Evolutionary conservation across 2,329 filamentous ascomycete genomes (phyloP).

Genomic region (Fusarium camptoceras): DNA sequence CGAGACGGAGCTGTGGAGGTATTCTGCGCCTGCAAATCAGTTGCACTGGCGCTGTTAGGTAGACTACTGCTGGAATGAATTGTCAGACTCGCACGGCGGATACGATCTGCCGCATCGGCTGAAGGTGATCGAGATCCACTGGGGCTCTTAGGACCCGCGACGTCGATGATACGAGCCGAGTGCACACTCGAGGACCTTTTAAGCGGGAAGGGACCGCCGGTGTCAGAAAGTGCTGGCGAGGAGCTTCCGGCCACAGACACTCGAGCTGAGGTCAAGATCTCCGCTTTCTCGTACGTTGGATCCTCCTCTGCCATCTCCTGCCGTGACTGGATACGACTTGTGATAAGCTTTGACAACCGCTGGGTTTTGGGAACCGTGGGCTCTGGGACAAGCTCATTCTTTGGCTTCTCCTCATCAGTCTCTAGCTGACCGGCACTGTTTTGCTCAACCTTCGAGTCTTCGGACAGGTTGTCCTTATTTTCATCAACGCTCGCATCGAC

Average conservation of each 20-base stretch:
- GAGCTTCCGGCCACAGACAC: constrained; percentile 66
- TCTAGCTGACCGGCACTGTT: constrained; percentile 2
- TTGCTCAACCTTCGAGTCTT: constrained; percentile 18
- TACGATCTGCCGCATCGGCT: constrained; percentile 58
- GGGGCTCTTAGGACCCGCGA: constrained; percentile 64
- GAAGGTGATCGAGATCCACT: constrained; percentile 62
- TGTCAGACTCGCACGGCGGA: constrained; percentile 53
- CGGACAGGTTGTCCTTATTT: constrained; percentile 15
- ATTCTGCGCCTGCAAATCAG: constrained; percentile 53
- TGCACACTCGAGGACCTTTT: constrained; percentile 61
- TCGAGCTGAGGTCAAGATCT: constrained; percentile 68
- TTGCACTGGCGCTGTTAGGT: constrained; percentile 51
- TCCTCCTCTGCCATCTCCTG: constrained; percentile 53
- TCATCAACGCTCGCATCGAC: constrained; percentile 1
- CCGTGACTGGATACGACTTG: constrained; percentile 34
- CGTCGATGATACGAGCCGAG: constrained; percentile 70
- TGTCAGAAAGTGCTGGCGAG: constrained; percentile 63
- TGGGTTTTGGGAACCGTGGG: constrained; percentile 33
- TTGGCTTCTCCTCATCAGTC: constrained; percentile 13
- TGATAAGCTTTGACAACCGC: constrained; percentile 44
- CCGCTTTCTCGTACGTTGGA: constrained; percentile 65
- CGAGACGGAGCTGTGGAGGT: constrained; percentile 39
- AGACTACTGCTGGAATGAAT: constrained; percentile 55
- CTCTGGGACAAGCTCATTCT: constrained; percentile 19
- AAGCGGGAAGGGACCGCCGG: constrained; percentile 54